A percentile compares a stretch with the other conserved stretches of the same genome.
These are phyloP conservation scores for Macrophomina tecta DNA, from an alignment of 2,329 filamentous ascomycete genomes.

Conservation along the genomic window DNA sequence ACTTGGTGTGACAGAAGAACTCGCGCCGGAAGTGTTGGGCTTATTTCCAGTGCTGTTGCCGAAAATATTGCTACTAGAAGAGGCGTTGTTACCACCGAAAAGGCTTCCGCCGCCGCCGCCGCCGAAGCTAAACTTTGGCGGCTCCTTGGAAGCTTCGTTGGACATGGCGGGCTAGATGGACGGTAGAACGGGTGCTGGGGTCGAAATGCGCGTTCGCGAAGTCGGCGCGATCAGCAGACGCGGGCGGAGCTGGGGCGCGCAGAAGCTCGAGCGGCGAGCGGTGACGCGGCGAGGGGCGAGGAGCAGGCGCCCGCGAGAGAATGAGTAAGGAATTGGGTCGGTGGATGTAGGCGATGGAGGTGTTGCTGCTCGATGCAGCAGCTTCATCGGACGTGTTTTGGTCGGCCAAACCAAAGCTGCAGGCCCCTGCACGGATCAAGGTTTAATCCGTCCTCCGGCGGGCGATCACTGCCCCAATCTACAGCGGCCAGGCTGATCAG, in stretches of 20 bases:
- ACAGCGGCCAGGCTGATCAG: constrained; percentile 21
- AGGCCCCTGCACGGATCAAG: constrained; percentile 8
- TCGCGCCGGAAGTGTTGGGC: constrained; percentile 33
- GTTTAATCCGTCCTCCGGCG: not conserved
- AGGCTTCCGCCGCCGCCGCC: constrained; percentile 40
- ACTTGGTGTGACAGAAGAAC: constrained; percentile 14
- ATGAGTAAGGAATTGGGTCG: not conserved
- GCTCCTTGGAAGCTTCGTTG: constrained; percentile 41
- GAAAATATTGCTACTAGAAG: constrained; percentile 26
- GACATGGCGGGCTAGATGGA: constrained; percentile 20
- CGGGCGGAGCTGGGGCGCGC: not conserved
- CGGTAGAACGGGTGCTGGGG: not conserved
- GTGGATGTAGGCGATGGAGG: not conserved
- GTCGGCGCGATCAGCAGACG: constrained; percentile 1
- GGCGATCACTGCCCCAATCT: constrained; percentile 25
- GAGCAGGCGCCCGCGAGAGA: not conserved
- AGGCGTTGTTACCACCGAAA: constrained; percentile 46
- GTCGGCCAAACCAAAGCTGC: constrained; percentile 18
- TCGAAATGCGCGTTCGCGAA: constrained; percentile 8
- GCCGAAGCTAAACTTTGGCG: constrained; percentile 48
- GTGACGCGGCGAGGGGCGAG: constrained; percentile 5
- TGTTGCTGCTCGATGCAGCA: constrained; percentile 22
- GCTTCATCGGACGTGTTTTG: constrained; percentile 25
- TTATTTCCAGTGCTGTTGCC: constrained; percentile 20
- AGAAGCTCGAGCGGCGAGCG: constrained; percentile 6